Evolutionary conservation across 2,329 filamentous ascomycete genomes (phyloP), one percentile per base, ranked within the genome.

Genomic region (Zymoseptoria brevis): DNA sequence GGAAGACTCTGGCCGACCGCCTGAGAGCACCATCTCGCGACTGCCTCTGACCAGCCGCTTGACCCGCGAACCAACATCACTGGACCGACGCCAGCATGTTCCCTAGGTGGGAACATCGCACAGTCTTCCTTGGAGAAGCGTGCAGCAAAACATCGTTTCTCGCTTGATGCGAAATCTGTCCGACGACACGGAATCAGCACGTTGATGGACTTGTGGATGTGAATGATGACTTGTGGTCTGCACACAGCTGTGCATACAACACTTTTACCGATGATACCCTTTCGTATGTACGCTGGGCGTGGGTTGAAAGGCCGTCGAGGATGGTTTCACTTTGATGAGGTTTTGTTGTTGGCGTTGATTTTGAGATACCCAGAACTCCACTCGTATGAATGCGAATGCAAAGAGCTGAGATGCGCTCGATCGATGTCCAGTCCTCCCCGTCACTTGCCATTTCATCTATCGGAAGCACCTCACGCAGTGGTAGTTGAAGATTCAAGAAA

Each of bases 1-100:
- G n/a, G 53, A 57, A 50, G 61, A 63, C 59, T 61, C 58, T 50
- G 62, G 62, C 29, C 41, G 62, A 24, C 62, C 64, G 24, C 64
- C 64, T 16, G 64, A 64, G 52, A 30, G 35, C 26, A 13, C 21
- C 21, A 13, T 30, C 22, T 21, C 26, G 29, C 52, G 21, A 54
- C 11, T 7, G 13, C 13, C 13, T 13, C 16, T 45, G 13, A 45
- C 35, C 13, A 45, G 35, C 35, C 13, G 35, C 35, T n/a, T 45
- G 16, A n/a, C 35, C 13, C 35, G 35, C 3, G 35, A 45, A 45
- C 11, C 13, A 45, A n/a, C 13, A 45, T 45, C 35, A 16, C 35
- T 45, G 35, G 35, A 45, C 2, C 35, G 35, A 45, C 35, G 35
- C 35, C 35, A 45, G 35, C 35, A n/a, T 45, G 13, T 45, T 45